phyloP scores from a whole-genome alignment of 1,284 basidiomycete species.

The Pseudozyma sp. region DNA sequence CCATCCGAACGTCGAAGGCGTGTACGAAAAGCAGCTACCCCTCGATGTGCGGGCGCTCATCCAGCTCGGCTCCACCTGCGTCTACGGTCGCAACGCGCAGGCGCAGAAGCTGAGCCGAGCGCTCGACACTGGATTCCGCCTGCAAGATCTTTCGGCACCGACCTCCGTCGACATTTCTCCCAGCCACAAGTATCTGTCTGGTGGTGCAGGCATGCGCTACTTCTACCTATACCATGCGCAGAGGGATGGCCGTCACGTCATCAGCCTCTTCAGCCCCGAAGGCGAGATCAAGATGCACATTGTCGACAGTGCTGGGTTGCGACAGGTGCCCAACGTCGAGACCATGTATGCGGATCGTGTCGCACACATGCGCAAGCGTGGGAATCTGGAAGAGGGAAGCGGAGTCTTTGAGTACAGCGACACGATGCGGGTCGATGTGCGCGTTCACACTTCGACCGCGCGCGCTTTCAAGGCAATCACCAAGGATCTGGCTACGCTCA shows the following conservation, averaged over 20 bases:
- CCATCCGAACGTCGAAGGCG: conserved; percentile 93
- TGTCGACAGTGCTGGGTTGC: conserved; percentile 86
- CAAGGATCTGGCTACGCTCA: conserved; percentile 80
- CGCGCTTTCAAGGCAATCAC: conserved; percentile 88
- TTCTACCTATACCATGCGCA: conserved; percentile 91
- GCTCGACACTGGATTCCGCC: conserved; percentile 83
- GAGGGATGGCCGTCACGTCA: conserved; percentile 84
- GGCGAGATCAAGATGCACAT: conserved; percentile 78
- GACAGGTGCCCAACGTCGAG: conserved; percentile 83
- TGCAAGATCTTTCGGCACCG: conserved; percentile 76
- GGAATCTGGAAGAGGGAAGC: conserved; percentile 48
- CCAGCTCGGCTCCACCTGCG: conserved; percentile 85
- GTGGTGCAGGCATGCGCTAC: conserved; percentile 80
- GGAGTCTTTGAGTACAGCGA: conserved; percentile 78
- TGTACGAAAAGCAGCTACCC: conserved; percentile 93
- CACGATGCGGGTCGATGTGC: conserved; percentile 77
- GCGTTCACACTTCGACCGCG: conserved; percentile 81
- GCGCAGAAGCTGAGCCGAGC: conserved; percentile 82
- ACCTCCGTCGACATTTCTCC: conserved; percentile 45
- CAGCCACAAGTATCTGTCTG: conserved; percentile 78
- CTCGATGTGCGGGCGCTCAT: conserved; percentile 85
- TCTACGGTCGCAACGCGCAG: conserved; percentile 73
- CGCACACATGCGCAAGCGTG: conserved; percentile 65
- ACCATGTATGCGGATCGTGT: conserved; percentile 78
- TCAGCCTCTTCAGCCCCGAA: conserved; percentile 82